These are phyloP conservation scores for Tilletiaria anomala DNA, from an alignment of 1,284 basidiomycete genomes.

Conservation along the genomic window DNA sequence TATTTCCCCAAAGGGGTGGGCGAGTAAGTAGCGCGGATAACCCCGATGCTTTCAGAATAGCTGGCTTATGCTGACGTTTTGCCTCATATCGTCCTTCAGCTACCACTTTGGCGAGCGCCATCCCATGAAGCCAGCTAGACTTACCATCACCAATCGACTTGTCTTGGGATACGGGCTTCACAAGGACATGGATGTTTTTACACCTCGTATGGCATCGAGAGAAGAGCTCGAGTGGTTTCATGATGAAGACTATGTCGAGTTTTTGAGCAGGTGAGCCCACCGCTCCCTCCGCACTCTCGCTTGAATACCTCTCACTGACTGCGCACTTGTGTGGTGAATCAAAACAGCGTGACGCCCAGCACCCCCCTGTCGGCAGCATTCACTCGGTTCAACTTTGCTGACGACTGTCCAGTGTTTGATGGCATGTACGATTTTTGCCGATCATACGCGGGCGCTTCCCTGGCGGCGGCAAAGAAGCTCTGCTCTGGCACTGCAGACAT, in stretches of 20 bases:
- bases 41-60: too few relatives aligned
- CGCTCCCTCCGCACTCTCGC: slow-evolving; percentile 17
- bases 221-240: slow-evolving; percentile 84
- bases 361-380: slow-evolving; percentile 29
- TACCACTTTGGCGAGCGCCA: slow-evolving; percentile 61
- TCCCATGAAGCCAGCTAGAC: slow-evolving; percentile 93
- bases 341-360: slow-evolving; percentile 19
- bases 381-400: slow-evolving; percentile 38
- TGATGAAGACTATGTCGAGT: slow-evolving; percentile 83
- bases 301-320: background rate
- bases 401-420: slow-evolving; percentile 39
- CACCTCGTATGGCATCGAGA: slow-evolving; percentile 72
- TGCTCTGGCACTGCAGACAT: slow-evolving; percentile 68
- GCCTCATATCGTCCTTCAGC: too few relatives aligned
- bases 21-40: slow-evolving; percentile 52
- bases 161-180: slow-evolving; percentile 93
- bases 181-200: slow-evolving; percentile 86
- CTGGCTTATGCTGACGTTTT: background rate
- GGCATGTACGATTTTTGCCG: slow-evolving; percentile 40
- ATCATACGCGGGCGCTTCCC: slow-evolving; percentile 46
- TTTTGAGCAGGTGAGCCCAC: too few relatives aligned
- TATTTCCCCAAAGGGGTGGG: slow-evolving; percentile 90
- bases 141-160: slow-evolving; percentile 85
- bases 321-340: background rate
- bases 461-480: slow-evolving; percentile 52